These are phyloP conservation scores for Lachnellula hyalina DNA, from an alignment of 2,329 filamentous ascomycete species.

Conservation along the genomic window DNA sequence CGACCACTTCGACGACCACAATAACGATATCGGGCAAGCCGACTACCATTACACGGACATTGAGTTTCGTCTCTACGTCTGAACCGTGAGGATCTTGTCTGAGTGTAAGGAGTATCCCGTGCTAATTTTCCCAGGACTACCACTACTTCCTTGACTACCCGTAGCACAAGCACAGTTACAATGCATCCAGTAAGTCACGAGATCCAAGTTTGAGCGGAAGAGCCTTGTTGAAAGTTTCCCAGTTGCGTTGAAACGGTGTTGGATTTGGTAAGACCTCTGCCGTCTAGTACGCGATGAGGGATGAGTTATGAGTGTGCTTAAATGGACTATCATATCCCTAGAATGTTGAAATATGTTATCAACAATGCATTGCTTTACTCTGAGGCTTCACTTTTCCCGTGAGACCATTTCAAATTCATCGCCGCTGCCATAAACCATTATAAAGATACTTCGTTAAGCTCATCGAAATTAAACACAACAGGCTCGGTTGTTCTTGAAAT, in stretches of 20 bases:
- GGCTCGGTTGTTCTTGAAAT: too few species aligned
- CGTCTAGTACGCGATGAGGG: neutral
- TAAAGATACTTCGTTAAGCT: too few species aligned
- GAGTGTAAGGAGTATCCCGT: neutral
- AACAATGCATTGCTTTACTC: too few species aligned
- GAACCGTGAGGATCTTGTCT: neutral
- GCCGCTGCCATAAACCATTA: too few species aligned
- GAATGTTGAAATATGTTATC: too few species aligned
- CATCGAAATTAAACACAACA: too few species aligned
- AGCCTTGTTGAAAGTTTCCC: neutral
- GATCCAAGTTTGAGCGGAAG: neutral
- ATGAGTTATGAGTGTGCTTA: neutral
- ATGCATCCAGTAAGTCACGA: neutral
- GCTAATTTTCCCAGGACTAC: neutral
- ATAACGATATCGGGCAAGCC: neutral
- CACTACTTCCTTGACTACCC: neutral
- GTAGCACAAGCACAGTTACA: neutral
- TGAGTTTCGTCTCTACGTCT: neutral
- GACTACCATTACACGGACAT: slow-evolving; percentile 3
- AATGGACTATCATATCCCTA: neutral
- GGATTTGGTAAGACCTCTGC: neutral
- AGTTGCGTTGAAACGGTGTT: neutral
- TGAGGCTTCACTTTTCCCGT: too few species aligned
- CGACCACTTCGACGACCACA: neutral
- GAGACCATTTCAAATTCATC: too few species aligned